Conservation (phyloP, 345 rosid genomes). For the Ailanthus altissimus region DNA sequence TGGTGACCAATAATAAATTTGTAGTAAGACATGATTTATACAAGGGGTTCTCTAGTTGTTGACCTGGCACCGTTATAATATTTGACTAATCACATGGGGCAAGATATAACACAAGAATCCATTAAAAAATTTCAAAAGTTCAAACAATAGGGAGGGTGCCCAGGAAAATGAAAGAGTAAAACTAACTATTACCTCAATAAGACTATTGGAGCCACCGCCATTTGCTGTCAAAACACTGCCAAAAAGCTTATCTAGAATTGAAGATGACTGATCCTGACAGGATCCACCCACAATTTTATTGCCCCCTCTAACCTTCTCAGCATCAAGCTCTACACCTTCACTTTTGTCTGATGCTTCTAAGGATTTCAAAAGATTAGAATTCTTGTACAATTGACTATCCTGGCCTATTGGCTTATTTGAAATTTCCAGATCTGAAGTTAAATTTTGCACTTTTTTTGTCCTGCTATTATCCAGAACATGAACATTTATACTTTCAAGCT, state of each 20-base stretch:
- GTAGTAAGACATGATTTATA: neutral
- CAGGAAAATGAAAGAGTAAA: neutral
- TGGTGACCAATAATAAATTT: neutral
- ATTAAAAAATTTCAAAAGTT: neutral
- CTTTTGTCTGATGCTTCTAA: slow-evolving; percentile 36
- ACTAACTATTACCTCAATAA: slow-evolving; percentile 46
- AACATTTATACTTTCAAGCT: slow-evolving; percentile 39
- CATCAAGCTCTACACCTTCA: slow-evolving; percentile 46
- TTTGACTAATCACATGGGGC: neutral
- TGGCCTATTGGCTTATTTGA: slow-evolving; percentile 31
- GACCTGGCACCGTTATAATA: neutral
- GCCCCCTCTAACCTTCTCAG: slow-evolving; percentile 29
- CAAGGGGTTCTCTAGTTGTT: neutral
- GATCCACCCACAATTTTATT: slow-evolving; percentile 43
- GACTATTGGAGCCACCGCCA: slow-evolving; percentile 43
- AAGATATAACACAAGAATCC: neutral
- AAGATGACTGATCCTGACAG: slow-evolving; percentile 41
- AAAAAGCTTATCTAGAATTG: slow-evolving; percentile 83
- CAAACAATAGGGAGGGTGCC: slow-evolving; percentile 2
- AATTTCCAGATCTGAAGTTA: slow-evolving; percentile 43
- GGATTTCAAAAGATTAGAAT: slow-evolving; percentile 45
- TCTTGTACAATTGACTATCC: slow-evolving; percentile 34
- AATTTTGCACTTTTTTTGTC: slow-evolving; percentile 34
- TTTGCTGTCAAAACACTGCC: slow-evolving; percentile 54
- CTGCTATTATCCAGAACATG: slow-evolving; percentile 30